A percentile compares a stretch with the other conserved stretches of the same genome.
These are phyloP conservation scores for Candida morakotiae DNA, from an alignment of 805 yeast genomes.

Conservation along the genomic window DNA sequence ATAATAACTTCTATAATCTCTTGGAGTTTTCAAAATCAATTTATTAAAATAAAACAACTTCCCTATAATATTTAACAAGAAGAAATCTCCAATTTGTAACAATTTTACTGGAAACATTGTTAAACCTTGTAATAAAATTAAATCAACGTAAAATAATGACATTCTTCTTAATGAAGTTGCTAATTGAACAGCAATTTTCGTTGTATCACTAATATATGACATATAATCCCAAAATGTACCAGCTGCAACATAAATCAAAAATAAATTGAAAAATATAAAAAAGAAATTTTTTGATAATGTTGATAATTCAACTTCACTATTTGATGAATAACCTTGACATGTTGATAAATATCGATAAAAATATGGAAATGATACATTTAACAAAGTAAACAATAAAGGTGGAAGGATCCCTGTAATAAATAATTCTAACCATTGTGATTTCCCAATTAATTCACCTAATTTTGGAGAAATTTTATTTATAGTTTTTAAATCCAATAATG, in stretches of 20 bases:
- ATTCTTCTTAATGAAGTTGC: conserved; percentile 78
- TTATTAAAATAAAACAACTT: conserved; percentile 49
- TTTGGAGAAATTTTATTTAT: conserved; percentile 57
- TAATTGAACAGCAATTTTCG: conserved; percentile 79
- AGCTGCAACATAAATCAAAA: conserved; percentile 56
- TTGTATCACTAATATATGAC: conserved; percentile 68
- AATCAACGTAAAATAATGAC: conserved; percentile 85
- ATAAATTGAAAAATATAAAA: conserved; percentile 57
- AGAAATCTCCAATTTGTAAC: conserved; percentile 57
- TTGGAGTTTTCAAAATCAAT: conserved; percentile 59
- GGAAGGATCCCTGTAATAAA: conserved; percentile 61
- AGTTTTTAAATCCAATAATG: conserved; percentile 52
- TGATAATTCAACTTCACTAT: conserved; percentile 56
- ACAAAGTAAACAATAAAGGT: conserved; percentile 52
- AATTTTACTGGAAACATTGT: conserved; percentile 90
- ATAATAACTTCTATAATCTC: conserved; percentile 72
- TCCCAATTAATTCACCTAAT: conserved; percentile 48
- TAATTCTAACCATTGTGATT: conserved; percentile 49
- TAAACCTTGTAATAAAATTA: conserved; percentile 73
- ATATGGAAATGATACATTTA: conserved; percentile 52
- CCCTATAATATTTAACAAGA: conserved; percentile 59
- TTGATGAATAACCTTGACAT: conserved; percentile 51
- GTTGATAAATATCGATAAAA: conserved; percentile 48
- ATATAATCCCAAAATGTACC: conserved; percentile 61
- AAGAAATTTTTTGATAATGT: conserved; percentile 56